Base-by-base conservation (phyloP, 768 basidiomycete genomes). In the Butyriboletus loyo region DNA sequence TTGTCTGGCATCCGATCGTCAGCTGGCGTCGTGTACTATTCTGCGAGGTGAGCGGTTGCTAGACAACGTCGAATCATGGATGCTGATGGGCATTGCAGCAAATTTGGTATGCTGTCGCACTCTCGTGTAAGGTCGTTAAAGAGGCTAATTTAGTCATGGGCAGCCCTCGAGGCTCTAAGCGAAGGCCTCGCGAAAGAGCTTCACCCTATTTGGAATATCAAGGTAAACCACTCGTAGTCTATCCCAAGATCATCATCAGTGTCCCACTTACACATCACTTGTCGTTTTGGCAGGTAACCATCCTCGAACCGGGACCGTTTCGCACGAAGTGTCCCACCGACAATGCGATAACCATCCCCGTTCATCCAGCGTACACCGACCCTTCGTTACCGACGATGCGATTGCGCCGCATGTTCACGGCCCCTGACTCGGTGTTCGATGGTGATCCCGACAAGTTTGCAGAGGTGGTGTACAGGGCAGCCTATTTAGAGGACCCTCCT, bases 1-100 rank as follows among this genome's bases (percentile, higher is more conserved):
- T 46, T 54, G 40, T 52, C 58, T 10, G 76, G 72, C 4, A 22
- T 76, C 8, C 50, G 37, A 2, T 65, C 56, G 14, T 5, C 4
- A 0, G 41, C 61, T 7, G 55, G 50, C 13, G 0, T 15, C 1
- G 63, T 48, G n/a, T 63, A 54, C 43, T 68, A 70, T 48, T 50
- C 39, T 15, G 67, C 67, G 11, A 58, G 56, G 65, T 63, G 39
- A 48, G 56, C 30, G 17, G 19, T 30, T 7, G 0, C n/a, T 19
- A 1, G 8, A 28, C 10, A 15, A 14, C 11, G 3, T 34, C 14
- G 4, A 11, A 37, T 31, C 17, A n/a, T 39, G 9, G 37, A 34
- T 30, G 1, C 44, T 30, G 15, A 64, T 24, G 13, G 6, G 4
- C 22, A 41, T 30, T 6, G 5, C 19, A 65, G 63, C 30, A 59